Evolutionary conservation across 1,139 yeast genomes (phyloP).

Genomic region (Hemisphaericaspora lyxosophila): DNA sequence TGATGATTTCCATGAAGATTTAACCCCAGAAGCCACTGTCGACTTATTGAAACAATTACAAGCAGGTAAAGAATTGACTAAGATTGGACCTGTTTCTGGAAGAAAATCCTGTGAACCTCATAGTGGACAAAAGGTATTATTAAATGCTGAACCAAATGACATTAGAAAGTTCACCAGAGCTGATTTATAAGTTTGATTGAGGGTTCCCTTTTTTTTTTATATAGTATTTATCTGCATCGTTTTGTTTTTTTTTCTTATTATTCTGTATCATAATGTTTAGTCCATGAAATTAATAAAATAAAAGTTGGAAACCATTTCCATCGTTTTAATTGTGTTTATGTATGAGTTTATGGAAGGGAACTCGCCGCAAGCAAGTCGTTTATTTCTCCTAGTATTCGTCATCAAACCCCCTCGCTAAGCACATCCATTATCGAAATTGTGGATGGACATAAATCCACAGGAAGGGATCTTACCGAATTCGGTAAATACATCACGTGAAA

Average conservation of each 20-base stretch:
- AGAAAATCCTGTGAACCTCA: slow-evolving; percentile 77
- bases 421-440: too few species aligned
- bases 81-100: slow-evolving; percentile 68
- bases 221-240: background rate
- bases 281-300: slow-evolving; percentile 1
- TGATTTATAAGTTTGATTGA: slow-evolving; percentile 33
- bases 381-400: too few species aligned
- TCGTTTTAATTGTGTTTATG: too few species aligned
- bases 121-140: slow-evolving; percentile 66
- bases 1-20: slow-evolving; percentile 82
- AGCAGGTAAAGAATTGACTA: slow-evolving; percentile 57
- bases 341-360: too few species aligned
- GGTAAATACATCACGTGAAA: slow-evolving; percentile 4
- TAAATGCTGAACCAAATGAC: slow-evolving; percentile 63
- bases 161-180: slow-evolving; percentile 51
- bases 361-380: too few species aligned
- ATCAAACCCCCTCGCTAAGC: too few species aligned
- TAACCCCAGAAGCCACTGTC: slow-evolving; percentile 66
- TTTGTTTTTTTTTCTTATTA: background rate
- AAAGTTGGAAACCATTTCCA: background rate
- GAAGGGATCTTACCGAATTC: too few species aligned
- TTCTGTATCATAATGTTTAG: slow-evolving; percentile 1
- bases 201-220: too few species aligned
- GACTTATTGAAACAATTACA: slow-evolving; percentile 63
- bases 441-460: too few species aligned